phyloP scores from a whole-genome alignment of 257 asterid genomes.

The Rehmannia glutinosa region DNA sequence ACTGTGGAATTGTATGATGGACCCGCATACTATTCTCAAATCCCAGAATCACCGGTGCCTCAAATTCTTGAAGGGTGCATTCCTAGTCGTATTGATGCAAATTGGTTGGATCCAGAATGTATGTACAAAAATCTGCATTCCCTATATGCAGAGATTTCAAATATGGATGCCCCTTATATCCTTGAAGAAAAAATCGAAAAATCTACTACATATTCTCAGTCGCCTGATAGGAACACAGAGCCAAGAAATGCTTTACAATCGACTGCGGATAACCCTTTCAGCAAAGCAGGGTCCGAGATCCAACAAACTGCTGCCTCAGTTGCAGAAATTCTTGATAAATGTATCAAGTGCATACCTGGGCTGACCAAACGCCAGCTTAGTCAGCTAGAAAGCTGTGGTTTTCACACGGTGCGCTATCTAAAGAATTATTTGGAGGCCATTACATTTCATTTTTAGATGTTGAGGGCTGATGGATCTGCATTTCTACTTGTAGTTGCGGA shows the following conservation, averaged over 20 bases:
- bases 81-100: constrained; percentile 43
- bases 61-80: constrained; percentile 46
- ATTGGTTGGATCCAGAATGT: constrained; percentile 46
- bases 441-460: constrained; percentile 14
- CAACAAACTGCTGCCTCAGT: constrained; percentile 39
- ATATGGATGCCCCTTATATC: constrained; percentile 21
- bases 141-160: constrained; percentile 32
- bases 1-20: constrained; percentile 72
- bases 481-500: constrained; percentile 66
- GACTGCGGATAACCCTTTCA: constrained; percentile 29
- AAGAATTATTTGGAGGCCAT: not conserved
- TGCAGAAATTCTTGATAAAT: constrained; percentile 60
- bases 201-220: constrained; percentile 27
- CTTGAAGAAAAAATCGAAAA: constrained; percentile 31
- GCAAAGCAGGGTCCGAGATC: constrained; percentile 23
- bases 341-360: constrained; percentile 60
- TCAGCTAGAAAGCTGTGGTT: constrained; percentile 76
- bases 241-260: constrained; percentile 31
- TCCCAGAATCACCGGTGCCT: constrained; percentile 42
- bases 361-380: constrained; percentile 53
- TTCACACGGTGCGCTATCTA: constrained; percentile 61
- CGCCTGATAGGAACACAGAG: constrained; percentile 31
- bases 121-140: constrained; percentile 37
- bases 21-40: constrained; percentile 33
- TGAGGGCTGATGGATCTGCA: constrained; percentile 28